phyloP scores from a whole-genome alignment of 2,329 filamentous ascomycete species.

The Scleromitrula shiraiana region DNA sequence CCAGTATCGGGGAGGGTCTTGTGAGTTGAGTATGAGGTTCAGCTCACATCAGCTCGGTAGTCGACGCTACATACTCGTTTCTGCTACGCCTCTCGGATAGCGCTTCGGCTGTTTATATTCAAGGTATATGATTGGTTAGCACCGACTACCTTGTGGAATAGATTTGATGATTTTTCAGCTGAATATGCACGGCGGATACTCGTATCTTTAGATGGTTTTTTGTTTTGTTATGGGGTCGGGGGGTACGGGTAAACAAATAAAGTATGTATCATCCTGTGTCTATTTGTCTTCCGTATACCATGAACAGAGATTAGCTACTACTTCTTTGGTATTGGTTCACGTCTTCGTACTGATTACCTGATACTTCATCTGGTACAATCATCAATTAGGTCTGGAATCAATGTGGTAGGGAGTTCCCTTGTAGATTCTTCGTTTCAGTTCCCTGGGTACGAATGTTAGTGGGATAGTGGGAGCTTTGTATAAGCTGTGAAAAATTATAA shows the following conservation, averaged over 20 bases:
- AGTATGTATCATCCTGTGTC: background rate
- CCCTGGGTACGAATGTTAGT: background rate
- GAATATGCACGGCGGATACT: slow-evolving; percentile 3
- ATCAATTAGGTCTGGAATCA: too few species aligned
- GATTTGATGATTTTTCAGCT: slow-evolving; percentile 13
- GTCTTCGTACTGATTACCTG: too few species aligned
- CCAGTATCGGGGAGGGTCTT: too few species aligned
- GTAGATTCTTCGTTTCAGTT: background rate
- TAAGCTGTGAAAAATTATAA: background rate
- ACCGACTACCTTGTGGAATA: background rate
- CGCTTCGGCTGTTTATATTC: slow-evolving; percentile 8
- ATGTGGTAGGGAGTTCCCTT: slow-evolving; percentile 6
- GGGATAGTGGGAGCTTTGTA: background rate
- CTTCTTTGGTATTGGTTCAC: too few species aligned
- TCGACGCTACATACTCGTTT: slow-evolving; percentile 9
- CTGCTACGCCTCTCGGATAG: slow-evolving; percentile 9
- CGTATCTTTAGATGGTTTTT: slow-evolving; percentile 1
- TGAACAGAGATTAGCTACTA: too few species aligned
- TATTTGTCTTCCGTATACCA: too few species aligned
- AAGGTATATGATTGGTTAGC: background rate
- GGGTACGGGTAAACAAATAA: background rate
- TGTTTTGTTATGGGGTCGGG: too few species aligned
- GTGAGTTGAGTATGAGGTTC: background rate
- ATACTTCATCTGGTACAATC: too few species aligned
- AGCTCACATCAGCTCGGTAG: slow-evolving; percentile 8